These are phyloP conservation scores for Eudorina sp. DNA, from an alignment of 139 green algal genomes.

Conservation along the genomic window DNA sequence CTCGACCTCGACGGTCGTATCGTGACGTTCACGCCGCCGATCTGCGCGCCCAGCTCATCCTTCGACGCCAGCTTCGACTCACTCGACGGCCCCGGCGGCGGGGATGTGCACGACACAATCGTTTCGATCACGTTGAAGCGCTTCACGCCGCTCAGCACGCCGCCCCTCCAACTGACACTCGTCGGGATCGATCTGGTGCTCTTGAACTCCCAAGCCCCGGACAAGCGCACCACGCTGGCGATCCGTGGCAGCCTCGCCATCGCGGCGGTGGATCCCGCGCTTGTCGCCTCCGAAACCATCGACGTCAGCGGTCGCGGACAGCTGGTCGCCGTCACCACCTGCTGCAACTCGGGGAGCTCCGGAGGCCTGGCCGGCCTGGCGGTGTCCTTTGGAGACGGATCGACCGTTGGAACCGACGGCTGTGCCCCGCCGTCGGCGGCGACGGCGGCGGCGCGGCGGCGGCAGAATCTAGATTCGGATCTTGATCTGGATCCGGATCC, in stretches of 20 bases:
- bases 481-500: no score
- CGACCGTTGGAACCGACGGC: no score
- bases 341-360: background rate
- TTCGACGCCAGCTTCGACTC: background rate
- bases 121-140: background rate
- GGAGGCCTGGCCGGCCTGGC: background rate
- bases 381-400: background rate
- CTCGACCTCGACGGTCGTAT: background rate
- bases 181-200: background rate
- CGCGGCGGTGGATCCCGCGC: background rate
- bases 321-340: background rate
- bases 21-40: background rate
- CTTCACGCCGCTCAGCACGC: background rate
- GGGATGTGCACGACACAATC: background rate
- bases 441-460: no score
- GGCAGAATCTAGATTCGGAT: no score
- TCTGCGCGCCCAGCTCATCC: background rate
- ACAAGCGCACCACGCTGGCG: background rate
- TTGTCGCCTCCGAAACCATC: background rate
- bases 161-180: background rate
- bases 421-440: no score
- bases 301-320: background rate
- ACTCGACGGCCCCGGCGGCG: background rate
- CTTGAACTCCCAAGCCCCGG: background rate
- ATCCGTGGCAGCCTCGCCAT: background rate